Base-by-base conservation (phyloP, 805 yeast species). In the Saccharomyces kudriavzevii region DNA sequence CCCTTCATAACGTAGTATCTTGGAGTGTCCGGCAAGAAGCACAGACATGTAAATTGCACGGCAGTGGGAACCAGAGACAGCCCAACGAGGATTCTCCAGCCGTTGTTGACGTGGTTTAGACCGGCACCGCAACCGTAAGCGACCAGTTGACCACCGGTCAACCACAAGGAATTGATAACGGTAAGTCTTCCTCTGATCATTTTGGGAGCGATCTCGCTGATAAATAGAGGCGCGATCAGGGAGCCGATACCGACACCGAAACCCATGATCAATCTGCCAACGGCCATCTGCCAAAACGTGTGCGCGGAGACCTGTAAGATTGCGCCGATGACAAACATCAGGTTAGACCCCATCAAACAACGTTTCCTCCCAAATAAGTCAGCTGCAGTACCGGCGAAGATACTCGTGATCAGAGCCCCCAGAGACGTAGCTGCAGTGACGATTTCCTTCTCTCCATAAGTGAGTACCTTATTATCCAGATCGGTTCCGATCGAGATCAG, bases 221-320 rank as follows among this genome's bases (percentile, higher is more conserved):
- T 87, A 77, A 90, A 91, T 54, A 92, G 76, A 1, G 99, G 99
- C n/a, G 98, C 89, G 53, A 89, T 85, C 52, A 92, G 75, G 2
- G 97, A 90, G 1, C 97, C 98, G 52, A 88, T 79, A 60, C 99
- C 99, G 28, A 92, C 97, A 62, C 97, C 98, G 70, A 88, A 87
- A 17, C 99, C 99, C 85, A 94, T 87, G 49, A 92, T 76, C 59
- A 94, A 85, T 68, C 98, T 80, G 47, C 98, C 99, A n/a, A 74
- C 83, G 58, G 89, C 84, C 98, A 92, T 92, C 47, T 86, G 83
- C 95, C 97, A 89, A 55, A 89, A 84, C 3, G 84, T 75, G 52
- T 81, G 80, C 8, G 97, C 82, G 28, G 85, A 87, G 55, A 94
- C 81, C 73, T 92, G 99, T 54, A 91, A 74, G 47, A 81, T 78